phyloP scores from a whole-genome alignment of 1,284 basidiomycete genomes.

The Cutaneotrichosporon sp. region DNA sequence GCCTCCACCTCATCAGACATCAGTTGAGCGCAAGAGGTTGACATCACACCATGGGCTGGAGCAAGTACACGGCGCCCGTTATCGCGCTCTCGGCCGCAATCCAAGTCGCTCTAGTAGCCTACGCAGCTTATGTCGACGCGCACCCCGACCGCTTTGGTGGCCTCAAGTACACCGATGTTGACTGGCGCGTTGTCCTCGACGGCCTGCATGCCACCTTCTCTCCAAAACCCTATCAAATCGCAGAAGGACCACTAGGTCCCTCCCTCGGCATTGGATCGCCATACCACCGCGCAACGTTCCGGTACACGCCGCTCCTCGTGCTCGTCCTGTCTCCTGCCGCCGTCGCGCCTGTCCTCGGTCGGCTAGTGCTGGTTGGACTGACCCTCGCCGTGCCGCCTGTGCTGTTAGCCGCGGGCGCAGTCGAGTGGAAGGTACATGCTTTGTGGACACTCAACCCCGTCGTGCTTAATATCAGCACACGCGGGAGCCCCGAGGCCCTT shows the following conservation, averaged over 20 bases:
- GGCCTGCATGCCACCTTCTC: constrained; percentile 59
- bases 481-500: constrained; percentile 90
- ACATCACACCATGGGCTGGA: constrained; percentile 3
- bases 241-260: constrained; percentile 9
- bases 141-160: constrained; percentile 46
- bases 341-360: constrained; percentile 80
- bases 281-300: constrained; percentile 89
- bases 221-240: not conserved
- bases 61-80: constrained; percentile 5
- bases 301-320: constrained; percentile 92
- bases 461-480: constrained; percentile 91
- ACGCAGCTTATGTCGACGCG: constrained; percentile 46
- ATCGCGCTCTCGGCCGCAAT: constrained; percentile 28
- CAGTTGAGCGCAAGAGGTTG: not conserved
- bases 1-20: not conserved
- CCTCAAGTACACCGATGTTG: constrained; percentile 93
- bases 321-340: constrained; percentile 77
- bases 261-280: constrained; percentile 60
- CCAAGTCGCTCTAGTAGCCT: constrained; percentile 41
- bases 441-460: constrained; percentile 89
- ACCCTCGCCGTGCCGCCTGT: constrained; percentile 79
- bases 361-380: constrained; percentile 80
- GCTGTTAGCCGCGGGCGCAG: constrained; percentile 59
- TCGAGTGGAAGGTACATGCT: constrained; percentile 47
- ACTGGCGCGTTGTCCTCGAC: constrained; percentile 94